Conservation (phyloP, 108 stramenopile species). For the Skeletonema marinoi region DNA sequence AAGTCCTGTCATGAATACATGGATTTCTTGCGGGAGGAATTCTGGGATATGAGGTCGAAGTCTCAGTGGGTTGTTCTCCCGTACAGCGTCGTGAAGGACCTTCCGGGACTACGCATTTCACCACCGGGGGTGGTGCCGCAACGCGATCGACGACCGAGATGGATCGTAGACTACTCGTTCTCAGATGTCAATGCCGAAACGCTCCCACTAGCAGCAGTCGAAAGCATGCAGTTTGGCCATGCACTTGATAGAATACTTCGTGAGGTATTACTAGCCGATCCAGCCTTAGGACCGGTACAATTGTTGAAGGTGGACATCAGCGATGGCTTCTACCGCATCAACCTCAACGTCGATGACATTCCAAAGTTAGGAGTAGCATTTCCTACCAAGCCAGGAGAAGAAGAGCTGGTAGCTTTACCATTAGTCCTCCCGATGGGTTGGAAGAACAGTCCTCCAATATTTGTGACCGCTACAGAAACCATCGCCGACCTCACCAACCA, state of each 20-base stretch:
- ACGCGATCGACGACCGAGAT: conserved; percentile 14
- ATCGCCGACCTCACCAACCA: conserved; percentile 11
- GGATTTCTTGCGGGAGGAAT: conserved; percentile 12
- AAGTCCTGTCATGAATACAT: conserved; percentile 1
- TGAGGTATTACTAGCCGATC: conserved; percentile 7
- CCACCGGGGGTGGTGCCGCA: conserved; percentile 17
- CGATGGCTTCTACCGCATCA: conserved; percentile 45
- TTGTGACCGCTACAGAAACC: conserved; percentile 16
- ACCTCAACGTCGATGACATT: conserved; percentile 19
- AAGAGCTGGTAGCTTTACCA: conserved; percentile 6
- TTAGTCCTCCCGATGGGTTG: conserved; percentile 3
- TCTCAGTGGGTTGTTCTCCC: conserved; percentile 8
- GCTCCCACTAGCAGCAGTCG: conserved; percentile 15
- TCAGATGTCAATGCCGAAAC: conserved; percentile 30
- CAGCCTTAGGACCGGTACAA: conserved; percentile 8
- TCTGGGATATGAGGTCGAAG: conserved; percentile 18
- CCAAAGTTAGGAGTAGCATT: conserved; percentile 39
- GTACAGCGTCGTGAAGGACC: background rate
- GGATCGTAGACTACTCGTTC: conserved; percentile 31
- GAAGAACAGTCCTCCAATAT: conserved; percentile 18
- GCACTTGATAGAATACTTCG: conserved; percentile 32
- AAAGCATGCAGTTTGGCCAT: conserved; percentile 49
- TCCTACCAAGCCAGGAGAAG: conserved; percentile 9
- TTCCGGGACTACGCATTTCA: background rate
- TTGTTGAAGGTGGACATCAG: conserved; percentile 25